Percentiles rank a stretch among this genome's conserved stretches.
phyloP scores from a whole-genome alignment of 108 stramenopile genomes.

The Cyclotella kingstonii region DNA sequence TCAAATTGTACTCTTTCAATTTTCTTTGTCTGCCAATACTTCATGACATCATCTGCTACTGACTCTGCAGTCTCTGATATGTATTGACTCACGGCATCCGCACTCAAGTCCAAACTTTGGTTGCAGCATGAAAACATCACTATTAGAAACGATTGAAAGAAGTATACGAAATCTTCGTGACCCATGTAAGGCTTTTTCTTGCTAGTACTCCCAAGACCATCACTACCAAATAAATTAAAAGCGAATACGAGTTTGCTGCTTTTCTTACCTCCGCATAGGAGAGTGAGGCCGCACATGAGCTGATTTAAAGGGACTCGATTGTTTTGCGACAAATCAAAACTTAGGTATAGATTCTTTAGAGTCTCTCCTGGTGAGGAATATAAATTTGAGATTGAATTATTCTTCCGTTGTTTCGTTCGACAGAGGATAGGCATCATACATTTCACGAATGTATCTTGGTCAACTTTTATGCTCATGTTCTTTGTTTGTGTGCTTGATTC shows the following conservation, averaged over 20 bases:
- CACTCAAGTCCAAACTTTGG: conserved; percentile 76
- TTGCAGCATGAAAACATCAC: conserved; percentile 88
- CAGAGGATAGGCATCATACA: conserved; percentile 66
- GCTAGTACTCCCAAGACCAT: conserved; percentile 40
- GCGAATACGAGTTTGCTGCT: conserved; percentile 83
- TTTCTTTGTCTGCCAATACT: conserved; percentile 65
- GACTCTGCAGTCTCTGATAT: conserved; percentile 78
- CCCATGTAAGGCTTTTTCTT: conserved; percentile 50
- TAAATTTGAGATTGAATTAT: conserved; percentile 20
- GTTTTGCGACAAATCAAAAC: conserved; percentile 73
- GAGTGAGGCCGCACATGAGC: conserved; percentile 86
- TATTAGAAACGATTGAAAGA: conserved; percentile 80
- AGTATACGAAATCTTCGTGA: conserved; percentile 67
- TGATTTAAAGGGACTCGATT: conserved; percentile 76
- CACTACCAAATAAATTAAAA: conserved; percentile 75
- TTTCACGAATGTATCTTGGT: conserved; percentile 64
- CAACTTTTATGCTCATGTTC: conserved; percentile 43
- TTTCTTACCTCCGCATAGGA: conserved; percentile 84
- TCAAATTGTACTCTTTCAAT: conserved; percentile 82
- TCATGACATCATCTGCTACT: conserved; percentile 82
- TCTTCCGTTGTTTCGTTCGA: conserved; percentile 38
- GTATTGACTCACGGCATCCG: conserved; percentile 64
- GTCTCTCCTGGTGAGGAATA: conserved; percentile 47
- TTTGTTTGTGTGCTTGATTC: conserved; percentile 1
- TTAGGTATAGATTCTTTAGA: conserved; percentile 75